phyloP scores from a whole-genome alignment of 2,329 filamentous ascomycete species.

The Aspergillus sp. region DNA sequence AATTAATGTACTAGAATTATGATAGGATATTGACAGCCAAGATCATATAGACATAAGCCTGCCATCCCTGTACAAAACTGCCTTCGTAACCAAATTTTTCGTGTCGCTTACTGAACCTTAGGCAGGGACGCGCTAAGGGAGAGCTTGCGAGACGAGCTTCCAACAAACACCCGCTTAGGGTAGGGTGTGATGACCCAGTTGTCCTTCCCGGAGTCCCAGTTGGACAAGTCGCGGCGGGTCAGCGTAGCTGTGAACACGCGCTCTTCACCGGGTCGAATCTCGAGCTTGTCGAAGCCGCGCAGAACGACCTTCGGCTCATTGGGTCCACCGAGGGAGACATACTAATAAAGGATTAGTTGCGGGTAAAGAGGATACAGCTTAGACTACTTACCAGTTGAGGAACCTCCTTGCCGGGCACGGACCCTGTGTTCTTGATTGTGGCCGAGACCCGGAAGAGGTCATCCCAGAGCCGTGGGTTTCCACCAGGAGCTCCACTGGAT shows the following conservation, averaged over 20 bases:
- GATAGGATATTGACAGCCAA: background rate
- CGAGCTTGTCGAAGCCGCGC: constrained; percentile 77
- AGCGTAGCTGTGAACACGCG: constrained; percentile 67
- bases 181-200: constrained; percentile 72
- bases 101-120: constrained; percentile 18
- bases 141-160: constrained; percentile 59
- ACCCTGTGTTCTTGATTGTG: constrained; percentile 54
- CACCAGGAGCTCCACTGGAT: constrained; percentile 60
- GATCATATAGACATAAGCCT: background rate
- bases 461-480: constrained; percentile 58
- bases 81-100: background rate
- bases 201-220: constrained; percentile 78
- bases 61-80: background rate
- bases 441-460: constrained; percentile 50
- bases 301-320: constrained; percentile 67
- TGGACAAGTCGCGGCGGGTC: constrained; percentile 78
- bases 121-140: constrained; percentile 46
- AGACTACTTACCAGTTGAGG: constrained; percentile 47
- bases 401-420: constrained; percentile 52
- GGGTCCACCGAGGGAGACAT: constrained; percentile 76
- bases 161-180: constrained; percentile 61
- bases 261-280: constrained; percentile 67
- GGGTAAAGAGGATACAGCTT: background rate
- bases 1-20: background rate
- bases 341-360: constrained; percentile 35